Evolutionary conservation across 805 yeast genomes (phyloP).

Genomic region (Saturnispora ahearnii): DNA sequence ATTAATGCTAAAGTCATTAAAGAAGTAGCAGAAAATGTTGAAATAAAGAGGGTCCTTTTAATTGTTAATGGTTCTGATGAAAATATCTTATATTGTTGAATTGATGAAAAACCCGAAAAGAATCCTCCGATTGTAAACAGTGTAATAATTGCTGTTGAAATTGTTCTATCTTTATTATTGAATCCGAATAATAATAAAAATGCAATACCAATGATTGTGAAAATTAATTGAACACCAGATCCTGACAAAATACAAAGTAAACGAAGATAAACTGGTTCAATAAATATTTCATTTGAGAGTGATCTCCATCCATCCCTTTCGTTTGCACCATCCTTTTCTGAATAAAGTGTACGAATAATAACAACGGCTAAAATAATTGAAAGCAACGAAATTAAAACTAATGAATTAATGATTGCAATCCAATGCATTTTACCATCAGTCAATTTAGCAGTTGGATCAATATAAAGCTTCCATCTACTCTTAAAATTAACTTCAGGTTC

Average conservation of each 20-base stretch:
- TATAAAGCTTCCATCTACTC: constrained; percentile 64
- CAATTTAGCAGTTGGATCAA: constrained; percentile 29
- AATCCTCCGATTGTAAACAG: constrained; percentile 63
- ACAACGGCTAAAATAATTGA: constrained; percentile 60
- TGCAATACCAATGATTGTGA: constrained; percentile 56
- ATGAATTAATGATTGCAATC: constrained; percentile 65
- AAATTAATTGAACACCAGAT: constrained; percentile 64
- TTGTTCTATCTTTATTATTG: constrained; percentile 27
- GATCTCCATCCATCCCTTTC: constrained; percentile 10
- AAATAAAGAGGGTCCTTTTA: constrained; percentile 23
- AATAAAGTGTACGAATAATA: constrained; percentile 44
- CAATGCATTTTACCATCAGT: constrained; percentile 56
- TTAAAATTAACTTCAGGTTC: constrained; percentile 57
- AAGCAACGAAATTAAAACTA: constrained; percentile 52
- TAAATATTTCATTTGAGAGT: constrained; percentile 38
- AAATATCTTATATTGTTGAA: constrained; percentile 51
- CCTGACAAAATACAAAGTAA: constrained; percentile 52
- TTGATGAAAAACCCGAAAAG: constrained; percentile 65
- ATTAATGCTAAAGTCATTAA: constrained; percentile 41
- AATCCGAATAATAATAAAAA: constrained; percentile 48
- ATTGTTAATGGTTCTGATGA: constrained; percentile 32
- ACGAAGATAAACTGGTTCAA: constrained; percentile 40
- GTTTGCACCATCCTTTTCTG: constrained; percentile 31
- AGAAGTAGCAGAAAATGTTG: constrained; percentile 40
- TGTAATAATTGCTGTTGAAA: constrained; percentile 49